Evolutionary conservation across 139 green algal species (phyloP), one percentile per base, ranked within the genome.

Genomic region (Mesotaenium endlicherianum): DNA sequence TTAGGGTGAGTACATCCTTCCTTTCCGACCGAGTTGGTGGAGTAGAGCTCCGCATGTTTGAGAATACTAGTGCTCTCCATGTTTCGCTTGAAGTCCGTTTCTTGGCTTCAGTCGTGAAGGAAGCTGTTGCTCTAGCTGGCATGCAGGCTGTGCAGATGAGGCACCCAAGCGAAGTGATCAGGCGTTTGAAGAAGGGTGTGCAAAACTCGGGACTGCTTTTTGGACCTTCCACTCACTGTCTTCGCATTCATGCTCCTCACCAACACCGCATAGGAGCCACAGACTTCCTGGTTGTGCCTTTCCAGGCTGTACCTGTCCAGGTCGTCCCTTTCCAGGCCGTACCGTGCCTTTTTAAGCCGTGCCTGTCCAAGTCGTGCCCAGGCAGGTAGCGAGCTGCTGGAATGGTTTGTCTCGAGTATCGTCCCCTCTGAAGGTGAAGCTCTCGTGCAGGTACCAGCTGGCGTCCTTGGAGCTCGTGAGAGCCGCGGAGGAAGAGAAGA

Each of bases 1-100:
- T 53, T 94, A 0, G 96, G 96, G 53, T 99, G 58, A 79, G n/a
- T 38, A 20, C 4, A 6, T 58, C 3, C 55, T 39, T 5, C 50
- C 50, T 64, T 64, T 64, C 50, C 26, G 50, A 64, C 50, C 20
- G 20, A 26, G 26, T 64, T 26, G 50, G 50, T 34, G 50, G 20
- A 64, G 50, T 64, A 34, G 20, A 34, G 20, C 20, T 26, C 50
- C 20, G 20, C 26, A 26, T 64, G 50, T 26, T 64, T 34, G 26
- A 64, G 50, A 64, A 26, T 64, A 64, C 20, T 64, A 64, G 20
- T 64, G 20, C 26, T 26, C 20, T 26, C 26, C 20, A 64, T 64
- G 50, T 26, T 64, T 64, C 26, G 20, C 20, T 26, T 34, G 50
- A 64, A 64, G 20, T 64, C 50, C 26, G 50, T 20, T 64, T 26